Percentiles rank a stretch among this genome's conserved stretches.
Conservation (phyloP, 345 rosid species). For the Rhodomyrtus tomentosa region DNA sequence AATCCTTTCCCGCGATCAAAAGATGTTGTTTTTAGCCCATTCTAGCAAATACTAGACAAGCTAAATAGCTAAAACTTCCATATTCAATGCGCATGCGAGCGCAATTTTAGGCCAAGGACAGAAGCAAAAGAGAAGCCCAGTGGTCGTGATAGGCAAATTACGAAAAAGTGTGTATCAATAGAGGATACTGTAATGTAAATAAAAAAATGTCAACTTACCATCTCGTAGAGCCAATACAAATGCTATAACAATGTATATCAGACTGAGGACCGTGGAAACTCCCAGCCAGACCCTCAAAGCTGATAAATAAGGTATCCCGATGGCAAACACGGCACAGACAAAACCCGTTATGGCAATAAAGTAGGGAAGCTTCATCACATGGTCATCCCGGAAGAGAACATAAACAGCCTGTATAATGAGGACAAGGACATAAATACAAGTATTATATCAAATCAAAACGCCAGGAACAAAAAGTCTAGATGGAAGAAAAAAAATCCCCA, state of each 20-base stretch:
- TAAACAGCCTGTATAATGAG: constrained; percentile 37
- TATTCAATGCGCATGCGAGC: neutral
- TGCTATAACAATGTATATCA: constrained; percentile 49
- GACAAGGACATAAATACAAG: neutral
- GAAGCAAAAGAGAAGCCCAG: neutral
- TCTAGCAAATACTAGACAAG: neutral
- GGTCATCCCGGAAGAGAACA: constrained; percentile 34
- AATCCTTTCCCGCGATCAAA: neutral
- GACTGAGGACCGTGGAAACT: constrained; percentile 59
- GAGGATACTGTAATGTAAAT: neutral
- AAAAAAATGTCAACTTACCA: constrained; percentile 24
- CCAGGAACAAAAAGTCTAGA: neutral
- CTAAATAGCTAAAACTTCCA: neutral
- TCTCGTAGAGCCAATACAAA: constrained; percentile 47
- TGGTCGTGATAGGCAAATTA: neutral
- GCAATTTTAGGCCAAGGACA: neutral
- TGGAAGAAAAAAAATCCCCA: neutral
- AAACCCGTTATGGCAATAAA: constrained; percentile 39
- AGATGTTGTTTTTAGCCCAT: neutral
- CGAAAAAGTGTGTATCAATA: neutral
- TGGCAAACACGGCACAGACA: constrained; percentile 57
- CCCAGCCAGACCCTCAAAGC: constrained; percentile 84
- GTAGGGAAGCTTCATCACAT: constrained; percentile 46
- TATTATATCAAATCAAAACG: neutral
- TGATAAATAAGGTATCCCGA: constrained; percentile 75